These are phyloP conservation scores for Emericellopsis terricola DNA, from an alignment of 495 filamentous ascomycete genomes.

Conservation along the genomic window DNA sequence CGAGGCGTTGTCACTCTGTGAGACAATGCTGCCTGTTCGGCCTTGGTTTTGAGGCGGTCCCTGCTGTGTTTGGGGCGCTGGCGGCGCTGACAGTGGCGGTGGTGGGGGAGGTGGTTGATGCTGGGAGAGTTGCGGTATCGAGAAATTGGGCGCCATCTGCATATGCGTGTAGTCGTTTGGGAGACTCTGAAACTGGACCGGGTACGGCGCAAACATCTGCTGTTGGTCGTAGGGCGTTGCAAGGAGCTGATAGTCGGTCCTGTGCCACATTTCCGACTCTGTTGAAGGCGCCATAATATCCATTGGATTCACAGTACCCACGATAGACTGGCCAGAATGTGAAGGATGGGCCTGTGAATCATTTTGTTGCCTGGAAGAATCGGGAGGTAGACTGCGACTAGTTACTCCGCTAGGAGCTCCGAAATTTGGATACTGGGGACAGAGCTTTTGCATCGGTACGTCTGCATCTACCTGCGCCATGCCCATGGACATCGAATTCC, in stretches of 20 bases:
- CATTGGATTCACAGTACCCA: slow-evolving; percentile 5
- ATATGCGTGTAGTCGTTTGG: background rate
- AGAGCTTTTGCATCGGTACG: no score
- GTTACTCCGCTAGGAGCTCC: no score
- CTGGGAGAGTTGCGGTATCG: background rate
- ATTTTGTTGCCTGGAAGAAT: no score
- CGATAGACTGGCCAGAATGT: background rate
- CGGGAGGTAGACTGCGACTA: no score
- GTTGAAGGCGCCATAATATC: slow-evolving; percentile 4
- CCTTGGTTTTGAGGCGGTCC: no score
- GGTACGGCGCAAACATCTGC: background rate
- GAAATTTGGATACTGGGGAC: background rate
- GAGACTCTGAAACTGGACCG: background rate
- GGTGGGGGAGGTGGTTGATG: background rate
- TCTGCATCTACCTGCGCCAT: no score
- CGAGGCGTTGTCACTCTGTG: background rate
- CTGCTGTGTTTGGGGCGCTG: no score
- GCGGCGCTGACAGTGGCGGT: background rate
- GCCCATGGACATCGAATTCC: no score
- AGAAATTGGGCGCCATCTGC: background rate
- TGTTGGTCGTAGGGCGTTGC: background rate
- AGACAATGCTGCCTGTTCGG: no score
- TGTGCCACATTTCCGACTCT: slow-evolving; percentile 3
- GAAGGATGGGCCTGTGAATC: no score
- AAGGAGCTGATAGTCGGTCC: slow-evolving; percentile 1